phyloP scores from a whole-genome alignment of 176 grass and related monocot species.

The Zoysia pacifica region DNA sequence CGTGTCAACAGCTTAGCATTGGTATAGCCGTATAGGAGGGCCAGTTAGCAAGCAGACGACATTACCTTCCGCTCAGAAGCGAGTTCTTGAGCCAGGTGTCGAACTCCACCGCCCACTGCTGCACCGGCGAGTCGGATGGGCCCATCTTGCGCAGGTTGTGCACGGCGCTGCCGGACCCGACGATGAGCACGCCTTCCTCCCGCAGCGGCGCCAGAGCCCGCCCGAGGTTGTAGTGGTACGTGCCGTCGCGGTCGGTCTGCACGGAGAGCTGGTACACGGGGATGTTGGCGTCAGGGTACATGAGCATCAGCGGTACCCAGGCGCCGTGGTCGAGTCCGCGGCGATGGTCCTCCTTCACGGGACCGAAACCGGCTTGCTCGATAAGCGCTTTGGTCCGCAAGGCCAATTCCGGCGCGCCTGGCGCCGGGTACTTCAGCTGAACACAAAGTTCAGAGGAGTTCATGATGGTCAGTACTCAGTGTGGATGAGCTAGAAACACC shows the following conservation, averaged over 20 bases:
- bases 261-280: constrained; percentile 86
- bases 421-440: constrained; percentile 79
- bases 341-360: constrained; percentile 54
- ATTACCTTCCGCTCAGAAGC: constrained; percentile 62
- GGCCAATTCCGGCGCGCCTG: constrained; percentile 69
- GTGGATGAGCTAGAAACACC: neutral
- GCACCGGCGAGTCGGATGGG: constrained; percentile 7
- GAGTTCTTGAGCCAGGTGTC: constrained; percentile 80
- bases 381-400: constrained; percentile 63
- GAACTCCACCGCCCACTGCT: constrained; percentile 72
- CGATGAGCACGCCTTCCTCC: constrained; percentile 66
- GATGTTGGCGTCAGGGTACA: constrained; percentile 76
- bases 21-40: neutral
- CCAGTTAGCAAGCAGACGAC: neutral
- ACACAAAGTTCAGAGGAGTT: neutral
- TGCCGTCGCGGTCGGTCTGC: constrained; percentile 53
- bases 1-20: neutral
- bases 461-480: neutral
- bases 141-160: constrained; percentile 70
- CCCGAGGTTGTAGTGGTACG: constrained; percentile 85
- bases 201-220: constrained; percentile 64
- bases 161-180: constrained; percentile 82
- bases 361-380: constrained; percentile 61
- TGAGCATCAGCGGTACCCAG: constrained; percentile 78
- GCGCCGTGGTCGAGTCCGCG: constrained; percentile 87